Evolutionary conservation across 345 rosid genomes (phyloP).

Genomic region (Gossypium arboreum): DNA sequence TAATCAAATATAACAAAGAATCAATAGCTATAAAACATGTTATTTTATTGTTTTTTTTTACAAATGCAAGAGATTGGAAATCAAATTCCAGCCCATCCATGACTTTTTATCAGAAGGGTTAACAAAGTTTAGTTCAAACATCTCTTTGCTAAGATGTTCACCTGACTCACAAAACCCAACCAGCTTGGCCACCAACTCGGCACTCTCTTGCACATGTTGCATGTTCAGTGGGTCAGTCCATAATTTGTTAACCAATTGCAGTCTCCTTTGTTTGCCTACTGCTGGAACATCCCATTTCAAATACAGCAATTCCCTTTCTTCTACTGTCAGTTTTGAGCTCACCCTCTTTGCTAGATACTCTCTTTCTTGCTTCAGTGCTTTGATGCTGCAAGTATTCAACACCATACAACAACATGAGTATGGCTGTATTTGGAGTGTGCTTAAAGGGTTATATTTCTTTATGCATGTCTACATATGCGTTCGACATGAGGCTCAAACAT

Average conservation of each 20-base stretch:
- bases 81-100: slow-evolving; percentile 96
- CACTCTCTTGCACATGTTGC: slow-evolving; percentile 73
- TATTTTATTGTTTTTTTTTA: slow-evolving; percentile 16
- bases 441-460: too few species aligned
- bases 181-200: slow-evolving; percentile 74
- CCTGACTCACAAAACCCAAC: slow-evolving; percentile 86
- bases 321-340: slow-evolving; percentile 59
- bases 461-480: background rate
- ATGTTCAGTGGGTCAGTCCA: slow-evolving; percentile 79
- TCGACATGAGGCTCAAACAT: background rate
- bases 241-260: slow-evolving; percentile 74
- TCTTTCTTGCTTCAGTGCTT: slow-evolving; percentile 82
- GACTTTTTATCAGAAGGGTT: slow-evolving; percentile 77
- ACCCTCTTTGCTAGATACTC: slow-evolving; percentile 84
- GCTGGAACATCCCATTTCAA: slow-evolving; percentile 81
- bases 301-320: slow-evolving; percentile 78
- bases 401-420: background rate
- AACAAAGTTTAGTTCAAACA: slow-evolving; percentile 80
- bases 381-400: slow-evolving; percentile 43
- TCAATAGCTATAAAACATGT: background rate
- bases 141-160: slow-evolving; percentile 73
- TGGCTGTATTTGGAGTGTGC: background rate
- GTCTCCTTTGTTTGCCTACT: slow-evolving; percentile 77
- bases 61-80: slow-evolving; percentile 66
- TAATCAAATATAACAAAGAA: background rate